Conservation (phyloP, 2,329 filamentous ascomycete genomes). For the Magnaporthiopsis incrustans region DNA sequence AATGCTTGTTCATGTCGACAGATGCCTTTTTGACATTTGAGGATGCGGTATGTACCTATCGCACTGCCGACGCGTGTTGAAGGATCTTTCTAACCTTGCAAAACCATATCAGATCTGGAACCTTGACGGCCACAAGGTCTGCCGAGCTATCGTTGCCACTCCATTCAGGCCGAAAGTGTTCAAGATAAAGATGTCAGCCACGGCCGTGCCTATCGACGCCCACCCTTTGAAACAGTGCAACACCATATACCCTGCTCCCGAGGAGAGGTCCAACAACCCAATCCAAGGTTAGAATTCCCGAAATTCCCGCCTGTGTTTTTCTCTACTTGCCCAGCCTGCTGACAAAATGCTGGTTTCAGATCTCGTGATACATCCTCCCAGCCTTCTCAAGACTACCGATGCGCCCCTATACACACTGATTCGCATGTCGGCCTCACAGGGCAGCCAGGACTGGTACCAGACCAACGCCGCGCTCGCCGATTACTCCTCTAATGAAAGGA, state of each 20-base stretch:
- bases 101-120: slow-evolving; percentile 31
- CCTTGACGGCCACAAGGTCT: slow-evolving; percentile 27
- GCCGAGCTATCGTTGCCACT: slow-evolving; percentile 46
- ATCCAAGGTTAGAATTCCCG: slow-evolving; percentile 32
- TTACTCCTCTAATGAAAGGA: slow-evolving; percentile 7
- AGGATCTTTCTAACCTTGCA: too few relatives aligned
- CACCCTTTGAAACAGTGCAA: slow-evolving; percentile 37
- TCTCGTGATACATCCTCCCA: slow-evolving; percentile 36
- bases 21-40: slow-evolving; percentile 52
- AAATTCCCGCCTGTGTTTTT: too few relatives aligned
- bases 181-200: slow-evolving; percentile 33
- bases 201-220: slow-evolving; percentile 13
- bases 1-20: slow-evolving; percentile 40
- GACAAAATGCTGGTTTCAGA: slow-evolving; percentile 23
- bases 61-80: too few relatives aligned
- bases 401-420: slow-evolving; percentile 43
- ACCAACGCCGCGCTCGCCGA: slow-evolving; percentile 32
- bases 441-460: slow-evolving; percentile 45
- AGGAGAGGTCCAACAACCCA: slow-evolving; percentile 29
- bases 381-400: slow-evolving; percentile 19
- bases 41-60: slow-evolving; percentile 31
- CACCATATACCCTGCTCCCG: slow-evolving; percentile 30
- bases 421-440: slow-evolving; percentile 42
- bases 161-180: slow-evolving; percentile 43
- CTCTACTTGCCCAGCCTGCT: slow-evolving; percentile 8